phyloP scores from a whole-genome alignment of 768 basidiomycete species.

The Cystobasidium ongulense region DNA sequence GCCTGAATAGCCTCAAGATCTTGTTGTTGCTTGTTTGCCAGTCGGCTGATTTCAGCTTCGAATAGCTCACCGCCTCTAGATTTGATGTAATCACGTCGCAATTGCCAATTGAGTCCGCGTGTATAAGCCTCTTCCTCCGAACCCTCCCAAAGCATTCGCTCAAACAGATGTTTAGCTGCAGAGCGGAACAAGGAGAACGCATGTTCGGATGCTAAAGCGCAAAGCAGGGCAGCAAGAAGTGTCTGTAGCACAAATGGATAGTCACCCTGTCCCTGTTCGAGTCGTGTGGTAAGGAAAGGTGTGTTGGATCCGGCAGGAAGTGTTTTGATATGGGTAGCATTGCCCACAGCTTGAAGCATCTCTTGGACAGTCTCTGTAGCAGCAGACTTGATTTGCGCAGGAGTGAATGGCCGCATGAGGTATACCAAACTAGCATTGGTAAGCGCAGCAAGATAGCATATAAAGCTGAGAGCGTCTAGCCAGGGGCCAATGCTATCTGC shows the following conservation, averaged over 20 bases:
- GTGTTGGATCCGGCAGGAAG: conserved; percentile 31
- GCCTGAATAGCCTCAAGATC: background rate
- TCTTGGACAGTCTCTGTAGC: conserved; percentile 37
- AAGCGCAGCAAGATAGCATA: conserved; percentile 81
- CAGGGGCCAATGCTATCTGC: conserved; percentile 90
- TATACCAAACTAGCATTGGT: conserved; percentile 85
- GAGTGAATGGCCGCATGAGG: conserved; percentile 59
- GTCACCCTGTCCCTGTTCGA: conserved; percentile 7
- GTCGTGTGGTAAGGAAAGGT: conserved; percentile 24
- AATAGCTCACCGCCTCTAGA: background rate
- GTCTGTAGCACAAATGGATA: conserved; percentile 37
- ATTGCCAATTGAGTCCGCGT: background rate
- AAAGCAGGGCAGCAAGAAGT: conserved; percentile 58
- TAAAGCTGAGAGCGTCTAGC: conserved; percentile 69
- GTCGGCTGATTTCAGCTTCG: conserved; percentile 1
- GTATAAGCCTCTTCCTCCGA: conserved; percentile 49
- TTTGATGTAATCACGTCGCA: conserved; percentile 27
- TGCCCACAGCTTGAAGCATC: conserved; percentile 7
- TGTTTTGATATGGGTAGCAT: background rate
- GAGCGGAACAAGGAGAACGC: conserved; percentile 64
- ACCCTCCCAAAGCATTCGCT: conserved; percentile 67
- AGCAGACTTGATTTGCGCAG: background rate
- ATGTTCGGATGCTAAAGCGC: conserved; percentile 78
- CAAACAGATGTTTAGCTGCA: conserved; percentile 60
- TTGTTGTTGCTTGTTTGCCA: background rate